phyloP scores from a whole-genome alignment of 2,329 filamentous ascomycete species.

The Aureobasidium subglaciale region DNA sequence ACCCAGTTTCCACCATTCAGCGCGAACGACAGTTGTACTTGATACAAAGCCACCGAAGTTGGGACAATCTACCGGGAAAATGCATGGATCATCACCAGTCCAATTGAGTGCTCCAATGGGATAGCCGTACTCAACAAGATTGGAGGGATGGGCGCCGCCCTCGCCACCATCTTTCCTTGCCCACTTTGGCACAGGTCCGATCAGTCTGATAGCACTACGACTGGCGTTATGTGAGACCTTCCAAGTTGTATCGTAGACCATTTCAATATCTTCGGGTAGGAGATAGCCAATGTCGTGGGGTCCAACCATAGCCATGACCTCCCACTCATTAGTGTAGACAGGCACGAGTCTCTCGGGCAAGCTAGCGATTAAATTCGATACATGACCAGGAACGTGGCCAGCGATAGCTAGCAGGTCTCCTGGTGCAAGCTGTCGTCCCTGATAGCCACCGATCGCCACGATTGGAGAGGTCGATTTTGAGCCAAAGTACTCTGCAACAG shows the following conservation, averaged over 20 bases:
- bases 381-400: slow-evolving; percentile 31
- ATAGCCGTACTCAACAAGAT: slow-evolving; percentile 52
- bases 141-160: slow-evolving; percentile 53
- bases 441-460: slow-evolving; percentile 53
- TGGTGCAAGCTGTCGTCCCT: slow-evolving; percentile 49
- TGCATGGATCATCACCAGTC: slow-evolving; percentile 55
- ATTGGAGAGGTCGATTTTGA: slow-evolving; percentile 54
- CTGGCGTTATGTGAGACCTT: slow-evolving; percentile 56
- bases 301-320: slow-evolving; percentile 48
- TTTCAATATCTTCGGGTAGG: slow-evolving; percentile 45
- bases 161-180: slow-evolving; percentile 54
- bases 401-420: slow-evolving; percentile 47
- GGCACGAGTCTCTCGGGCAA: slow-evolving; percentile 44
- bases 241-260: slow-evolving; percentile 52
- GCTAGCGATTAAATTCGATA: slow-evolving; percentile 24
- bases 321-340: slow-evolving; percentile 44
- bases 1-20: slow-evolving; percentile 55
- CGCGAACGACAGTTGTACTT: slow-evolving; percentile 49
- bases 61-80: slow-evolving; percentile 53
- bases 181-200: slow-evolving; percentile 54
- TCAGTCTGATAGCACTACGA: slow-evolving; percentile 52
- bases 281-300: slow-evolving; percentile 52
- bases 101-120: slow-evolving; percentile 52
- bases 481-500: slow-evolving; percentile 50
- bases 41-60: slow-evolving; percentile 56